phyloP scores from a whole-genome alignment of 345 rosid genomes.

The Brassica nigra region DNA sequence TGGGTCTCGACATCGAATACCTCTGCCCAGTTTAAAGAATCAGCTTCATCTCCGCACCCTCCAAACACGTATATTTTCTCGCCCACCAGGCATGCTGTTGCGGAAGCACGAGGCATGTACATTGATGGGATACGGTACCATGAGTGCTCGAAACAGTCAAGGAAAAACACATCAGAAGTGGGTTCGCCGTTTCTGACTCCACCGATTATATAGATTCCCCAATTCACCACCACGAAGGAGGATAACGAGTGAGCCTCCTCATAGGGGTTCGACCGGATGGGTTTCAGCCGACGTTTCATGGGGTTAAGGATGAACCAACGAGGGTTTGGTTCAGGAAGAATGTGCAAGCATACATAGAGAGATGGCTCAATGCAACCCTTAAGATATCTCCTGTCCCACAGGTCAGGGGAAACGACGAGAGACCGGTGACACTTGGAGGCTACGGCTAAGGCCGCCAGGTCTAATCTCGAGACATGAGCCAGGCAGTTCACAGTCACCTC shows the following conservation, averaged over 20 bases:
- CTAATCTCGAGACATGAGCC: background rate
- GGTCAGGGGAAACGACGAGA: background rate
- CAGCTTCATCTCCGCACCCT: background rate
- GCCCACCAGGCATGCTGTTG: background rate
- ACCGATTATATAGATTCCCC: conserved; percentile 10
- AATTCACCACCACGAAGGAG: background rate
- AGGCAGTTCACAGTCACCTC: background rate
- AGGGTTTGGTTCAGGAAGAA: background rate
- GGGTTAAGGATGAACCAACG: conserved; percentile 11
- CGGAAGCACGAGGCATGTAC: background rate
- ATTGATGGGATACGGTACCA: background rate
- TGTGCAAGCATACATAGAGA: background rate
- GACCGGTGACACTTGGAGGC: background rate
- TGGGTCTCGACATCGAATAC: background rate
- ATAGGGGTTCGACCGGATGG: background rate
- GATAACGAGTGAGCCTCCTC: background rate
- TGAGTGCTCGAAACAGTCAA: background rate
- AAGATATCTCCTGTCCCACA: background rate
- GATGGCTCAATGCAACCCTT: background rate
- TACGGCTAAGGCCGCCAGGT: background rate
- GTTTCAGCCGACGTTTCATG: background rate
- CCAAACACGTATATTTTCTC: background rate
- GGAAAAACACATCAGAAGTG: background rate
- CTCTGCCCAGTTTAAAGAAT: background rate
- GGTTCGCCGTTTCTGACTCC: background rate